A percentile compares a stretch with the other conserved stretches of the same genome.
These are phyloP conservation scores for Plantago elongata DNA, from an alignment of 257 asterid genomes.

Conservation along the genomic window DNA sequence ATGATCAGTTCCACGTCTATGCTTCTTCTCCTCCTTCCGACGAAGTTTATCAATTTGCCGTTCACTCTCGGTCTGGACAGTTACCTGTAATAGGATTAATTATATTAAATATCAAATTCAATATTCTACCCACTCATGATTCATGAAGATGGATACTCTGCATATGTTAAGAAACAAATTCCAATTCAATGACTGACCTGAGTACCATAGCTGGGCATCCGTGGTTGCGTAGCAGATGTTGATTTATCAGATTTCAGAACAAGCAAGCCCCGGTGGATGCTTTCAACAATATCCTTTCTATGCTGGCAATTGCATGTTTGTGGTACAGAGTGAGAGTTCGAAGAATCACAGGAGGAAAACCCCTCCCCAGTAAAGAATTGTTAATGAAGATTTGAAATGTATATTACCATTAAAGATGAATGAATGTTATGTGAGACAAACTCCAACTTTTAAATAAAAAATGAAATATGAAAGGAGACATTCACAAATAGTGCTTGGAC, in stretches of 20 bases:
- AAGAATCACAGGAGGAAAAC: slow-evolving; percentile 7
- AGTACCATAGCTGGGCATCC: slow-evolving; percentile 92
- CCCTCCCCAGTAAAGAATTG: too few relatives aligned
- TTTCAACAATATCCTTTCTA: slow-evolving; percentile 80
- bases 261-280: slow-evolving; percentile 68
- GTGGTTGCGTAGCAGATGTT: slow-evolving; percentile 50
- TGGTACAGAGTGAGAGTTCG: slow-evolving; percentile 1
- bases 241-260: slow-evolving; percentile 78
- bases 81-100: slow-evolving; percentile 49
- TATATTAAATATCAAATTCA: slow-evolving; percentile 15
- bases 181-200: slow-evolving; percentile 50
- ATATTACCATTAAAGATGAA: too few relatives aligned
- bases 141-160: slow-evolving; percentile 6
- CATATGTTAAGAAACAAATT: slow-evolving; percentile 2
- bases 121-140: slow-evolving; percentile 17
- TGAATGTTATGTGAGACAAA: too few relatives aligned
- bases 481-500: too few relatives aligned
- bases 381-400: too few relatives aligned
- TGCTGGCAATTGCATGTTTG: slow-evolving; percentile 45
- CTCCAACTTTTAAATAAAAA: too few relatives aligned
- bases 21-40: slow-evolving; percentile 91
- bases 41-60: slow-evolving; percentile 87
- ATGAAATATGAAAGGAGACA: too few relatives aligned
- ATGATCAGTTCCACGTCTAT: slow-evolving; percentile 70
- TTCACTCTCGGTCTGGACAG: slow-evolving; percentile 91